Conservation (phyloP, 306 rosid species). For the Cucurbita maxima region DNA sequence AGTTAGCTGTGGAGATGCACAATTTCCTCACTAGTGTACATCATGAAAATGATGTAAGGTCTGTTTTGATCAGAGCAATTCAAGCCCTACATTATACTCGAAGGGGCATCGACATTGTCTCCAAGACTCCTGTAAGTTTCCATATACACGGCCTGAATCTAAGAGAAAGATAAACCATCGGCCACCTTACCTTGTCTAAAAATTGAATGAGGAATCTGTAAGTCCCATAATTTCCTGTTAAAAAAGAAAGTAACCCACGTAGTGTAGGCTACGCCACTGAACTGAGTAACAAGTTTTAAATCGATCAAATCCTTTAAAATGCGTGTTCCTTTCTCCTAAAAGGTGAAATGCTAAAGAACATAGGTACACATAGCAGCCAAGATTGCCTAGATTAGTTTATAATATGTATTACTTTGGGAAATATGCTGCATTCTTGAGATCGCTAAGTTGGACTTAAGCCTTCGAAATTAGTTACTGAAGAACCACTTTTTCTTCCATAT, state of each 20-base stretch:
- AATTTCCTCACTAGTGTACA: constrained; percentile 65
- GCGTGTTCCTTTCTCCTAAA: not conserved
- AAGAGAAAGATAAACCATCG: not conserved
- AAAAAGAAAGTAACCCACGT: not conserved
- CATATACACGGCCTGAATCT: constrained; percentile 7
- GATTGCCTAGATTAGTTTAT: not conserved
- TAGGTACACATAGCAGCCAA: not conserved
- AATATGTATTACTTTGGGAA: not conserved
- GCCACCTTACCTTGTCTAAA: not conserved
- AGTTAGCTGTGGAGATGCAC: constrained; percentile 64
- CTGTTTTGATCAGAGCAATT: constrained; percentile 50
- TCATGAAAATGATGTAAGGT: constrained; percentile 58
- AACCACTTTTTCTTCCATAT: not conserved
- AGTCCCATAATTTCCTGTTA: not conserved
- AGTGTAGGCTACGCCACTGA: not conserved
- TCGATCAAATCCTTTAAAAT: not conserved
- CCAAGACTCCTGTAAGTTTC: constrained; percentile 49
- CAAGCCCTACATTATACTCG: constrained; percentile 55
- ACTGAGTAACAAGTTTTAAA: not conserved
- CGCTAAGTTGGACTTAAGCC: not conserved
- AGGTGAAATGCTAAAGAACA: not conserved
- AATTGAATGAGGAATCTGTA: not conserved
- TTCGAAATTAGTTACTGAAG: not conserved
- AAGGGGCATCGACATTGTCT: constrained; percentile 58
- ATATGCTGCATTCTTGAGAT: not conserved